A percentile compares a stretch with the other conserved stretches of the same genome.
phyloP scores from a whole-genome alignment of 2,329 filamentous ascomycete genomes.

The Aspergillus sp. region DNA sequence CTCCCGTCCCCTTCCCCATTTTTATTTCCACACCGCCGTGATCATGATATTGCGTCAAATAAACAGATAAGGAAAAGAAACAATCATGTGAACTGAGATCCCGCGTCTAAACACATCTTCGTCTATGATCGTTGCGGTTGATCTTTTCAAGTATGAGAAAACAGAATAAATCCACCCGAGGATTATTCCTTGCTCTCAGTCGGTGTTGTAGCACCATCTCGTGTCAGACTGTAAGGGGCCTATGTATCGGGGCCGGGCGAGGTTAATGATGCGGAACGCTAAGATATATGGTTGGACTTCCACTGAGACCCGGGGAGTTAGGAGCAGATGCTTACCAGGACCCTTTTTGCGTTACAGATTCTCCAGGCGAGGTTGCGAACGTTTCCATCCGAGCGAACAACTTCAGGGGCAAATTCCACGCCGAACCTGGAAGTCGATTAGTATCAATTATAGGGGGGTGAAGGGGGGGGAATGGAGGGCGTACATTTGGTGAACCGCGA shows the following conservation, averaged over 20 bases:
- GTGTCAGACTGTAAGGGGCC: conserved; percentile 72
- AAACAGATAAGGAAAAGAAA: neutral
- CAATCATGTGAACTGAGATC: neutral
- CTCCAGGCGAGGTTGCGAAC: conserved; percentile 90
- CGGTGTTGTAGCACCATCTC: conserved; percentile 62
- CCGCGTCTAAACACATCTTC: neutral
- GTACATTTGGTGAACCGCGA: conserved; percentile 90
- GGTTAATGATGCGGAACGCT: conserved; percentile 1
- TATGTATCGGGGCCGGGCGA: conserved; percentile 29
- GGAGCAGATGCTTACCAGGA: conserved; percentile 63
- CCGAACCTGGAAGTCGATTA: conserved; percentile 61
- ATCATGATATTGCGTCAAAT: no score
- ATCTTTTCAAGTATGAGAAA: neutral
- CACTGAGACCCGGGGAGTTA: neutral
- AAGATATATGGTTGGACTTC: neutral
- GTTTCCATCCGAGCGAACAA: conserved; percentile 88
- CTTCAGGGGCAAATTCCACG: conserved; percentile 88
- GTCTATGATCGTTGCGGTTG: conserved; percentile 1
- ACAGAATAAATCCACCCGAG: neutral
- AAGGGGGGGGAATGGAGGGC: conserved; percentile 21
- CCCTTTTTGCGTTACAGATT: conserved; percentile 93
- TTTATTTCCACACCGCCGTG: neutral
- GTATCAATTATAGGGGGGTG: neutral
- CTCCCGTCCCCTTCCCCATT: neutral
- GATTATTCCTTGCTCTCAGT: conserved; percentile 33